Conservation (phyloP, 1,139 yeast species). For the Magnusiomyces suaveolens region DNA sequence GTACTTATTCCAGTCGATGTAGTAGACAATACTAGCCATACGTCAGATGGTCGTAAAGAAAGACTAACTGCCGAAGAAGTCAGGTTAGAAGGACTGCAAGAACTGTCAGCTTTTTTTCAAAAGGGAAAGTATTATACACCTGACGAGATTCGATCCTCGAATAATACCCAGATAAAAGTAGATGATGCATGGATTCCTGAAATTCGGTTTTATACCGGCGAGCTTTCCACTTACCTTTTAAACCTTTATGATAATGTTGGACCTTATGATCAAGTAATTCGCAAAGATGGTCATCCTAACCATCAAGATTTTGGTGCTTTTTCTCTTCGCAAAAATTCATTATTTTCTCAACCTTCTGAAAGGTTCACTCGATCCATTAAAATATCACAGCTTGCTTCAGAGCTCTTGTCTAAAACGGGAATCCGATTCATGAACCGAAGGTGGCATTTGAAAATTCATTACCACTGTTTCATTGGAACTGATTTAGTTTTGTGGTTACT, state of each 20-base stretch:
- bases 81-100: constrained; percentile 75
- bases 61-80: constrained; percentile 69
- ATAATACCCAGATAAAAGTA: constrained; percentile 34
- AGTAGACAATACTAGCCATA: constrained; percentile 34
- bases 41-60: constrained; percentile 32
- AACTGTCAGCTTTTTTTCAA: constrained; percentile 57
- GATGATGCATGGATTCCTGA: constrained; percentile 45
- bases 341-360: constrained; percentile 31
- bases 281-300: constrained; percentile 1
- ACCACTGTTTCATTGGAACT: constrained; percentile 72
- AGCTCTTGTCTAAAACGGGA: constrained; percentile 53
- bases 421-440: constrained; percentile 62
- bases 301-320: constrained; percentile 14
- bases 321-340: constrained; percentile 27
- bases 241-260: constrained; percentile 32
- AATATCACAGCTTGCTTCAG: constrained; percentile 47
- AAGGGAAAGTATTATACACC: constrained; percentile 44
- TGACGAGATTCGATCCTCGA: constrained; percentile 35
- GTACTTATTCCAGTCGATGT: constrained; percentile 67
- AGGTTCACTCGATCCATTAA: constrained; percentile 36
- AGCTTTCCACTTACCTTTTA: constrained; percentile 55
- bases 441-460: constrained; percentile 83
- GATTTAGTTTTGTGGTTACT: constrained; percentile 81
- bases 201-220: constrained; percentile 80
- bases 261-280: background rate